Evolutionary conservation across 2,329 filamentous ascomycete species (phyloP), one percentile per base, ranked within the genome.

Genomic region (Pseudohalonectria lignicola): DNA sequence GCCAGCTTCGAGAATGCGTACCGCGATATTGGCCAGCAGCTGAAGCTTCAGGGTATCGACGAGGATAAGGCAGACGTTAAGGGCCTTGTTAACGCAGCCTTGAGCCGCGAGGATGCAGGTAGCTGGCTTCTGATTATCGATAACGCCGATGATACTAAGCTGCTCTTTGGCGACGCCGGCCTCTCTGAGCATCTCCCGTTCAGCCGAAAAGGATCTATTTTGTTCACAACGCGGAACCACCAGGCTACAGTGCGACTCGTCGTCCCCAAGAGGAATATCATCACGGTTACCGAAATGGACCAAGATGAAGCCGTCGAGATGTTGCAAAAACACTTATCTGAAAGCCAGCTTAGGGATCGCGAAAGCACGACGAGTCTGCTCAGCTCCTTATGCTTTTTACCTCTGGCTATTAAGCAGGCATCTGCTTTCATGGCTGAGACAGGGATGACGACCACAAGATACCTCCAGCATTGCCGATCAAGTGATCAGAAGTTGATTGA

Each of bases 91-190:
- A 60, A 60, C 28, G 31, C 30, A 4, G 45, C 44, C 10, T 42
- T 68, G 2, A 56, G 50, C 28, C 37, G 43, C 5, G 45, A 50
- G n/a, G 40, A 25, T n/a, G 41, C 32, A 2, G 49, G 53, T 2
- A 41, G 42, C 1, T 68, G 62, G 64, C 48, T 69, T 2, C 39
- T 67, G 30, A 49, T 69, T 30, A 36, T 68, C n/a, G 63, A 69
- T 39, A 68, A 66, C 36, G 60, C 59, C 11, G 61, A 68, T 38
- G 59, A 68, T 39, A 34, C 36, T n/a, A n/a, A n/a, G 4, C 41
- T 54, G 2, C 39, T 63, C 2, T 39, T 60, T 1, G 49, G 53
- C 26, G 45, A 44, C 17, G 10, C 40, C 6, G 29, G 37, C 5
- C 43, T 59, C 3, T 30, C 25, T 1, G 38, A 53, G 4, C 52